Evolutionary conservation across 148 eudicot genomes (phyloP).

Genomic region (Spergularia marina): DNA sequence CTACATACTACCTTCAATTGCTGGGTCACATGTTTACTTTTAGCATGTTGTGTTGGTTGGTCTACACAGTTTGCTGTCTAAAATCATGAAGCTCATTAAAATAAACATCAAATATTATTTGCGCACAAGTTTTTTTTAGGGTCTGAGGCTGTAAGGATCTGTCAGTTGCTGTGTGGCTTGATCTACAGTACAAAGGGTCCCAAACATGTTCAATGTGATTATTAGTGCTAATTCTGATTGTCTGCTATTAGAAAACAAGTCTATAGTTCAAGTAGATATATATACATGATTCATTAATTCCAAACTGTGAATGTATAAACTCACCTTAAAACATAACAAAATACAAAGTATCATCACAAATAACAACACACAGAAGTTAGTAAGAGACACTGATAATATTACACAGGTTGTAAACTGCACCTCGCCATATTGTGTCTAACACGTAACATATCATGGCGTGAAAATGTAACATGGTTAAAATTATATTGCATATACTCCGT

Average conservation of each 20-base stretch:
- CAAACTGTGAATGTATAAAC: no score
- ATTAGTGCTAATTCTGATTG: conserved; percentile 11
- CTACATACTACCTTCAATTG: background rate
- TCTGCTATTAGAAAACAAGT: conserved; percentile 23
- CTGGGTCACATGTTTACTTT: background rate
- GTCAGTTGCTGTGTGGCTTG: conserved; percentile 21
- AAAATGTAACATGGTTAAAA: no score
- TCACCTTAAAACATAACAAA: no score
- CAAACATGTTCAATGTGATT: background rate
- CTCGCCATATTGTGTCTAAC: no score
- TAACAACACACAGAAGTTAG: no score
- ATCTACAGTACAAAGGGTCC: conserved; percentile 2
- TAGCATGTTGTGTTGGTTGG: background rate
- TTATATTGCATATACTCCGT: no score
- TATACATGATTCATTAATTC: no score
- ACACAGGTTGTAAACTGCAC: no score
- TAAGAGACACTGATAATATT: no score
- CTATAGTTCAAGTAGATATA: background rate
- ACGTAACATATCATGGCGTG: no score
- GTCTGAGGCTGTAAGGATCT: conserved; percentile 7
- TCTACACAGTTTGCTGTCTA: background rate
- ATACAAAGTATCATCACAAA: no score
- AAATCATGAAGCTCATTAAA: conserved; percentile 22
- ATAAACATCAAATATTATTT: background rate
- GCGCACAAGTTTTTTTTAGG: conserved; percentile 6